These are phyloP conservation scores for Kwoniella pini DNA, from an alignment of 768 basidiomycete species.

Conservation along the genomic window DNA sequence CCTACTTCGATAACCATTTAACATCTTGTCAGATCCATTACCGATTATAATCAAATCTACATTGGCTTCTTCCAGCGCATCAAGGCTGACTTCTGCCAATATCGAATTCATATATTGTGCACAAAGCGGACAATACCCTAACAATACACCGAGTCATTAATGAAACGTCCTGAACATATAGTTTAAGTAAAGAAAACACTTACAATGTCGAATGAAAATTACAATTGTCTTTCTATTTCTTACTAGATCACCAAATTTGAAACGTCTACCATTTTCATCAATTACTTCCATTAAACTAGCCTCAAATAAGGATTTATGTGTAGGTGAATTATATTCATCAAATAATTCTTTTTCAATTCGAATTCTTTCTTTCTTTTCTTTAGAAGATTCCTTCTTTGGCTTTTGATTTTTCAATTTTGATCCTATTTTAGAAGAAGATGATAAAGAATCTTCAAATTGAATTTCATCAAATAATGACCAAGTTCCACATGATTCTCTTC, in stretches of 20 bases:
- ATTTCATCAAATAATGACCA: conserved; percentile 29
- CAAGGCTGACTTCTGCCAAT: conserved; percentile 59
- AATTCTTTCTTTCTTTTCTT: conserved; percentile 39
- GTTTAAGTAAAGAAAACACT: conserved; percentile 54
- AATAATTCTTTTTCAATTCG: conserved; percentile 46
- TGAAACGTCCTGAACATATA: not conserved
- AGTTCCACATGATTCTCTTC: conserved; percentile 16
- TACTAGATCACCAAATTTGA: conserved; percentile 68
- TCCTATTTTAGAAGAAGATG: too few species aligned
- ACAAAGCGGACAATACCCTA: conserved; percentile 70
- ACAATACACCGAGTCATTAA: not conserved
- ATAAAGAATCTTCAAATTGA: conserved; percentile 11
- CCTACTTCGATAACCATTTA: conserved; percentile 70
- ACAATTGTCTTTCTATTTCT: conserved; percentile 65
- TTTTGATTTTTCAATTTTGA: not conserved
- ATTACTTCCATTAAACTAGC: conserved; percentile 68
- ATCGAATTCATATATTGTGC: conserved; percentile 84
- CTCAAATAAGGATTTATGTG: conserved; percentile 61
- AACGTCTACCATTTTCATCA: conserved; percentile 66
- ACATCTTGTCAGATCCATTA: conserved; percentile 74
- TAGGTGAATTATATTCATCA: conserved; percentile 57
- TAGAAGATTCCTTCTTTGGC: conserved; percentile 31
- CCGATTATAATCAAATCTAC: conserved; percentile 73
- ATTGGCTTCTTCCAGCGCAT: conserved; percentile 59
- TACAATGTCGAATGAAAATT: conserved; percentile 85